Evolutionary conservation across 352 stramenopile genomes (phyloP), one percentile per base, ranked within the genome.

Genomic region (Globisporangium takayamanum): DNA sequence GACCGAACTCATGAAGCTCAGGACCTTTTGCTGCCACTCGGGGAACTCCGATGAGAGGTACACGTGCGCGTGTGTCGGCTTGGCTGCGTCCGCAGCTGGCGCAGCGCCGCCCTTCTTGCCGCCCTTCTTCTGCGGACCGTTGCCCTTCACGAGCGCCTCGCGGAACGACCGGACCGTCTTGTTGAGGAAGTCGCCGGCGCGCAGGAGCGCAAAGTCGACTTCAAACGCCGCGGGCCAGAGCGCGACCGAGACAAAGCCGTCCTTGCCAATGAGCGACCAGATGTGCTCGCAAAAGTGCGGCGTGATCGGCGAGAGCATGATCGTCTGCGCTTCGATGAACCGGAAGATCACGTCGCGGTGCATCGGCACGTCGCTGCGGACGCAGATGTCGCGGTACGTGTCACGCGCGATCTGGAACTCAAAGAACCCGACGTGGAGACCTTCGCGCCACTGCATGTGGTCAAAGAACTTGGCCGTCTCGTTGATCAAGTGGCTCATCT

Each of bases 371-470:
- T 89, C 72, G 48, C 84, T 80, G 58, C 85, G 85, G 22, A 45
- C 50, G 74, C 95, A 99, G 58, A 97, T 97, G 73, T 98, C 96
- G 67, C 97, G 90, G 82, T 99, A 99, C 59, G 92, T 80, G 76
- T 99, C 97, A 54, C 97, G 89, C 37, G 96, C 95, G 65, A 98
- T 94, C 72, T 99, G 92, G 80, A 99, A 97, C 66, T 99, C 96
- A 69, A 98, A 99, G 86, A 98, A 99, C 51, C 94, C 96, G n/a
- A 88, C 78, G 75, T 99, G 96, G 25, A 99, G 78, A 53, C 96
- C 98, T 60, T 99, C 97, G 54, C 97, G 89, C 88, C 92, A 98
- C 66, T 93, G 87, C 68, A 98, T 94, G 44, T 77, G 74, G 52
- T 95, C 83, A 70, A 90, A 97, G 59, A 84, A 89, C 69, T 74